These are phyloP conservation scores for Talaromyces sp. DNA, from an alignment of 2,329 filamentous ascomycete genomes.

Conservation along the genomic window DNA sequence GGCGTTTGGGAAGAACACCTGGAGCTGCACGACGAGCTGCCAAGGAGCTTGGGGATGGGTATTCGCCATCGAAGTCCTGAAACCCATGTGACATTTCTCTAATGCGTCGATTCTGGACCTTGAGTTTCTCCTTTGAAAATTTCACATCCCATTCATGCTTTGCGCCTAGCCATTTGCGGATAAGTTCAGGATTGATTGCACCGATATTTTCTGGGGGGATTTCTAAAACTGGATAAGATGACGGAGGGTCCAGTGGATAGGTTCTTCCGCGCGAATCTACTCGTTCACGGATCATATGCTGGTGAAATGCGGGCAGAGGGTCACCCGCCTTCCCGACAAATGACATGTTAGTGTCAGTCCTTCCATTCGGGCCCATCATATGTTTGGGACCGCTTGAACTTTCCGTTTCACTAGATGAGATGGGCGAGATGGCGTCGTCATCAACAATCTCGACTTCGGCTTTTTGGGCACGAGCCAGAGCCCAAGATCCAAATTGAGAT, in stretches of 20 bases:
- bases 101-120: conserved; percentile 72
- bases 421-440: conserved; percentile 75
- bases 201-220: conserved; percentile 70
- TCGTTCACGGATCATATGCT: conserved; percentile 90
- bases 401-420: conserved; percentile 58
- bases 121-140: conserved; percentile 69
- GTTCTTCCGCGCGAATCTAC: conserved; percentile 78
- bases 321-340: conserved; percentile 86
- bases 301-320: conserved; percentile 73
- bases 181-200: conserved; percentile 75
- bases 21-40: conserved; percentile 64
- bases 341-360: conserved; percentile 23
- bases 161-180: conserved; percentile 79
- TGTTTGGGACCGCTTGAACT: not conserved
- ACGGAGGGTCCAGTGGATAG: conserved; percentile 65
- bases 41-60: conserved; percentile 80
- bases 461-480: conserved; percentile 78
- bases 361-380: not conserved
- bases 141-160: conserved; percentile 73
- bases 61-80: conserved; percentile 71
- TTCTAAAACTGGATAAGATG: conserved; percentile 67
- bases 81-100: conserved; percentile 74
- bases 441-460: conserved; percentile 78
- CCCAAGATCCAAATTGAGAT: conserved; percentile 92
- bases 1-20: conserved; percentile 31